These are phyloP conservation scores for Tulasnella sp. DNA, from an alignment of 768 basidiomycete genomes.

Conservation along the genomic window DNA sequence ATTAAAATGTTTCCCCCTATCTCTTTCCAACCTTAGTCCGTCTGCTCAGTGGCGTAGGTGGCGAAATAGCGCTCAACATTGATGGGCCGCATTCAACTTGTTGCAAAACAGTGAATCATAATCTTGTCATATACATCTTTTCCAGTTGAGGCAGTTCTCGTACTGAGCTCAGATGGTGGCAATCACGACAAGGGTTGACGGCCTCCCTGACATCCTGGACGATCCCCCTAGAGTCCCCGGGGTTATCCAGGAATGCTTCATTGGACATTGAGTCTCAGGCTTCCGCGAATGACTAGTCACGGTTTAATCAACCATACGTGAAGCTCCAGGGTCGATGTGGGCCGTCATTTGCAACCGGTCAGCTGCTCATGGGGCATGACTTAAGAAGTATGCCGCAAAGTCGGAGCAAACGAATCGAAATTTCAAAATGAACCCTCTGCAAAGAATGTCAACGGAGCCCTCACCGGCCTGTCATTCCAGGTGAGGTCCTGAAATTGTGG, in stretches of 20 bases:
- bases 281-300: not conserved
- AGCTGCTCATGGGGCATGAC: not conserved
- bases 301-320: not conserved
- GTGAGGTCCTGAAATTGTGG: not conserved
- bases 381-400: not conserved
- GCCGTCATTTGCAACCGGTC: not conserved
- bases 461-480: not conserved
- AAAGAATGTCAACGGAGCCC: not conserved
- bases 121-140: too few species aligned
- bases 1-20: not conserved
- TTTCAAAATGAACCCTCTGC: conserved; percentile 2
- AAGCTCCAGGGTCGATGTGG: not conserved
- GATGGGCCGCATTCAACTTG: not conserved
- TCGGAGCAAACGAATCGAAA: not conserved
- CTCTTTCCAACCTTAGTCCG: not conserved
- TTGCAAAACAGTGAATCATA: not conserved
- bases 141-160: too few species aligned
- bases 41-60: not conserved
- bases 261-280: not conserved
- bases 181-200: not conserved
- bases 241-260: not conserved
- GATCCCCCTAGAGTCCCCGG: not conserved
- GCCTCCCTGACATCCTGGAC: not conserved
- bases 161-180: not conserved
- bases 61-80: not conserved